These are phyloP conservation scores for Tetrahymena borealis DNA, from an alignment of 73 alveolate species.

Conservation along the genomic window DNA sequence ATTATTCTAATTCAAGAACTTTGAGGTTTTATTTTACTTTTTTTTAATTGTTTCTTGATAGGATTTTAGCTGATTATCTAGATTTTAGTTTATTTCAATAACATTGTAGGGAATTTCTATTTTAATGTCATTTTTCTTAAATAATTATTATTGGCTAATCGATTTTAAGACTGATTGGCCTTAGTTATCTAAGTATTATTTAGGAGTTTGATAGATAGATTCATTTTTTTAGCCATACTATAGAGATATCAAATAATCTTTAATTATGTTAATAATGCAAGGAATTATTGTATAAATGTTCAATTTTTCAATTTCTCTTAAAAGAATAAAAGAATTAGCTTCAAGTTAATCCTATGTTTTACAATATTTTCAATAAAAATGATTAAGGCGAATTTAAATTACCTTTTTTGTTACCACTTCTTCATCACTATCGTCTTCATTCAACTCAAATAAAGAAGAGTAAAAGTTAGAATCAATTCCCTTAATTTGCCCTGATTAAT, in stretches of 20 bases:
- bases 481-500: background rate
- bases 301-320: background rate
- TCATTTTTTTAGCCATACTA: background rate
- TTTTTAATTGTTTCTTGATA: background rate
- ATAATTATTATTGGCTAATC: background rate
- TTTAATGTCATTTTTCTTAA: background rate
- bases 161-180: background rate
- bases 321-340: background rate
- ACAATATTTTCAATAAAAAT: too few species aligned
- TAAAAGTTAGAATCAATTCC: background rate
- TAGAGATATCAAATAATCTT: background rate
- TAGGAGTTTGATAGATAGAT: background rate
- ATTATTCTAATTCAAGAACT: too few species aligned
- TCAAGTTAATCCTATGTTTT: too few species aligned
- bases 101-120: background rate
- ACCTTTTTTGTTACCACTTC: too few species aligned
- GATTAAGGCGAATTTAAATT: too few species aligned
- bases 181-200: background rate
- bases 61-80: background rate
- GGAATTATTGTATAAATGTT: background rate
- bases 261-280: background rate
- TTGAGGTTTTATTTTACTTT: background rate
- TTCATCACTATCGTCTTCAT: background rate
- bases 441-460: background rate
- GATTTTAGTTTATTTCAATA: background rate